phyloP scores from a whole-genome alignment of 257 asterid species.

The Solanum chiquidenum region DNA sequence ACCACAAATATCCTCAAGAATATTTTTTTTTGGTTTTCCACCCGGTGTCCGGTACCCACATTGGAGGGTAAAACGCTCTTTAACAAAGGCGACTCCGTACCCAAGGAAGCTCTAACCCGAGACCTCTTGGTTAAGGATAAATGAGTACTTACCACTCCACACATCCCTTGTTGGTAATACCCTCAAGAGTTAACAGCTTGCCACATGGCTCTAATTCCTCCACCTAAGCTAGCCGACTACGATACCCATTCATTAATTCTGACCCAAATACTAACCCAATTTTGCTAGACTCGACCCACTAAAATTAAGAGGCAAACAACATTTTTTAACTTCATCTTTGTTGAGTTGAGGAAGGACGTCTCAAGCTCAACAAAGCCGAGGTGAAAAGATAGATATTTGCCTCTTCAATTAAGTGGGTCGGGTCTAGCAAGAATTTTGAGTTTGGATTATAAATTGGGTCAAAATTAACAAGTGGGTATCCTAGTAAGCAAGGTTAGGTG shows the following conservation, averaged over 20 bases:
- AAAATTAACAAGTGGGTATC: not conserved
- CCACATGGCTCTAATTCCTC: not conserved
- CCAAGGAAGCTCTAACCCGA: too few species aligned
- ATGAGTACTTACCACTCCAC: too few species aligned
- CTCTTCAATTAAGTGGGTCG: not conserved
- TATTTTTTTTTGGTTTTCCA: too few species aligned
- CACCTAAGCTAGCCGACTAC: not conserved
- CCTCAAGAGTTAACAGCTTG: not conserved
- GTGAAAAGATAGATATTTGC: not conserved
- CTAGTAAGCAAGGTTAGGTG: not conserved
- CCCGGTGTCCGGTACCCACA: too few species aligned
- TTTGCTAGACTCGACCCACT: not conserved
- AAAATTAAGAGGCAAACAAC: not conserved
- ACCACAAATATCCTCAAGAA: too few species aligned
- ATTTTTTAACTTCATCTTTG: too few species aligned
- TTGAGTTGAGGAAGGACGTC: too few species aligned
- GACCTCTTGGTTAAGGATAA: too few species aligned
- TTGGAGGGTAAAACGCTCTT: too few species aligned
- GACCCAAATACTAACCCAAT: not conserved
- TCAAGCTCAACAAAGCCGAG: not conserved
- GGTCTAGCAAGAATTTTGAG: not conserved
- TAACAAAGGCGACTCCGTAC: too few species aligned
- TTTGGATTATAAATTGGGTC: not conserved
- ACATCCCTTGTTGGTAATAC: too few species aligned
- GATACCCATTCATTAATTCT: not conserved